Percentiles rank a stretch among this genome's conserved stretches.
phyloP scores from a whole-genome alignment of 2,329 filamentous ascomycete genomes.

The Mycogone perniciosa region DNA sequence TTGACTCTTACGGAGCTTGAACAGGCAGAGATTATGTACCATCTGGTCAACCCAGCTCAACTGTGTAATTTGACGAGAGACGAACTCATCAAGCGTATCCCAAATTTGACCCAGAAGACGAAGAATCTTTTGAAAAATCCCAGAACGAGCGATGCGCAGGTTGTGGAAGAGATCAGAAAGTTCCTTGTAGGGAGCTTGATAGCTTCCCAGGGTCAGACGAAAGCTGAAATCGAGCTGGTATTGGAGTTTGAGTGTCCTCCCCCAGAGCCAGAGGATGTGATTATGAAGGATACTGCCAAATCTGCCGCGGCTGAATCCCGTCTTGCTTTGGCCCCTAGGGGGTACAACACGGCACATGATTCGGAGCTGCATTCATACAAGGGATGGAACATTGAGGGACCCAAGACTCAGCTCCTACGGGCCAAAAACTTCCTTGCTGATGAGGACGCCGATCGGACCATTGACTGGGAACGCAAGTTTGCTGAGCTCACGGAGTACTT shows the following conservation, averaged over 20 bases:
- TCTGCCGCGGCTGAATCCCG: background rate
- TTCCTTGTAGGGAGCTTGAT: background rate
- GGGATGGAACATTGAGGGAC: slow-evolving; percentile 29
- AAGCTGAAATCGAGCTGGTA: slow-evolving; percentile 8
- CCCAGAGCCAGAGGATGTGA: background rate
- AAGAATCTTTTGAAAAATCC: background rate
- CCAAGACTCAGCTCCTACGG: slow-evolving; percentile 26
- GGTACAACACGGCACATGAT: background rate
- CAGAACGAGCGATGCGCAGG: background rate
- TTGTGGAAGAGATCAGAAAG: background rate
- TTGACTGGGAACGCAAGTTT: slow-evolving; percentile 33
- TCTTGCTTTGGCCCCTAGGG: no score
- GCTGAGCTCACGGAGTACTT: slow-evolving; percentile 35
- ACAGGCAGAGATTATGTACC: slow-evolving; percentile 4
- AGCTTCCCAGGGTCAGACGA: background rate
- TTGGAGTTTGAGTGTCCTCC: background rate
- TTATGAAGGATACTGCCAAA: background rate
- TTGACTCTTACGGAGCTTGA: slow-evolving; percentile 6
- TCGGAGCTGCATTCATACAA: slow-evolving; percentile 21
- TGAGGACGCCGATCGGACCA: slow-evolving; percentile 38
- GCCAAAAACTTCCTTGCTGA: slow-evolving; percentile 42
- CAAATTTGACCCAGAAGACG: background rate
- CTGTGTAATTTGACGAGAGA: background rate
- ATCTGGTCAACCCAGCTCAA: background rate
- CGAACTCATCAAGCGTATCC: background rate